These are phyloP conservation scores for Calocybe indica DNA, from an alignment of 768 basidiomycete species.

Conservation along the genomic window DNA sequence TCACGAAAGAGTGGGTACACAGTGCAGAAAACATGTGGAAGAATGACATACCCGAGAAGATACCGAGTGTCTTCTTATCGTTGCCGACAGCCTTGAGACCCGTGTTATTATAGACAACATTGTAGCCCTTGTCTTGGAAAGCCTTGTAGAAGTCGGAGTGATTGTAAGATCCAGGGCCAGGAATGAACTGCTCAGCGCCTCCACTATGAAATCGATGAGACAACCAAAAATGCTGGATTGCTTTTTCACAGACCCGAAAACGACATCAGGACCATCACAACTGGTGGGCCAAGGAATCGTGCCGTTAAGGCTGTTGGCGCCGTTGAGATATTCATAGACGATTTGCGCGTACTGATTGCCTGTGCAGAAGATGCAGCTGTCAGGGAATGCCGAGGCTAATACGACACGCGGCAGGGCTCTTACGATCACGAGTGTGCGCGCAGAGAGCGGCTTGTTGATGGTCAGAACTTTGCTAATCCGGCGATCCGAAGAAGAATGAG, in stretches of 20 bases:
- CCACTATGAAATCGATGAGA: conserved; percentile 20
- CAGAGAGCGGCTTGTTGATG: conserved; percentile 28
- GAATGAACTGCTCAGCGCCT: conserved; percentile 38
- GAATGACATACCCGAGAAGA: conserved; percentile 29
- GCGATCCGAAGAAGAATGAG: neutral
- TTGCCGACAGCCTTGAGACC: conserved; percentile 22
- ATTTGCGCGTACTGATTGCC: conserved; percentile 25
- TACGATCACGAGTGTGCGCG: conserved; percentile 35
- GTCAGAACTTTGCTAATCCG: neutral
- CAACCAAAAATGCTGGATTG: neutral
- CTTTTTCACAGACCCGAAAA: conserved; percentile 28
- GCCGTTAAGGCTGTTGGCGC: conserved; percentile 23
- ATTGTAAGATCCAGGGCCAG: conserved; percentile 29
- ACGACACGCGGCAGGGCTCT: conserved; percentile 2
- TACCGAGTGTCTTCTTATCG: conserved; percentile 34
- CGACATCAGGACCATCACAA: conserved; percentile 35
- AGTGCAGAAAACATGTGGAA: neutral
- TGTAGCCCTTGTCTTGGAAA: conserved; percentile 32
- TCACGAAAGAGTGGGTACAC: neutral
- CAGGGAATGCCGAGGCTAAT: neutral
- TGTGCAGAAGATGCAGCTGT: conserved; percentile 1
- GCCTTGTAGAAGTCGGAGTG: conserved; percentile 36
- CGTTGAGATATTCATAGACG: conserved; percentile 31
- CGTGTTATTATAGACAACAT: conserved; percentile 32
- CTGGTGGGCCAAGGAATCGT: conserved; percentile 34